phyloP scores from a whole-genome alignment of 192 early-diverging fungal species.

The Dispira simplex region DNA sequence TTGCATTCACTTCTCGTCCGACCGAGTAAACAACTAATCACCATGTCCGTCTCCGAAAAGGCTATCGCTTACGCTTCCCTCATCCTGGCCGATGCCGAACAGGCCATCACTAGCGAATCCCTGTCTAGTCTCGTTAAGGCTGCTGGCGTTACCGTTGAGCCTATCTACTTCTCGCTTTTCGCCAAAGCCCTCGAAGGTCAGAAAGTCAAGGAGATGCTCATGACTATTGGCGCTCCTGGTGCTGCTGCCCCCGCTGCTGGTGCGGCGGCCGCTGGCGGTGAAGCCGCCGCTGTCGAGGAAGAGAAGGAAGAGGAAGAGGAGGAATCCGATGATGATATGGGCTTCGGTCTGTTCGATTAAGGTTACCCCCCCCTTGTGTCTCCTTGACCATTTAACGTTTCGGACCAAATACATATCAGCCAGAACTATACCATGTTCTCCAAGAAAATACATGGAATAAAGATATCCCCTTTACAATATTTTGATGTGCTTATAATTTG shows the following conservation, averaged over 20 bases:
- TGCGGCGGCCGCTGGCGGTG: slow-evolving; percentile 30
- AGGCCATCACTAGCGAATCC: slow-evolving; percentile 97
- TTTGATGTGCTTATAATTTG: too few species aligned
- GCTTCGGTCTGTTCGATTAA: slow-evolving; percentile 58
- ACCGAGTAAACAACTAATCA: slow-evolving; percentile 12
- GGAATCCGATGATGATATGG: slow-evolving; percentile 76
- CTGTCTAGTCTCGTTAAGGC: slow-evolving; percentile 80
- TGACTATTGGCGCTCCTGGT: slow-evolving; percentile 71
- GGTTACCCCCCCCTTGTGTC: not conserved
- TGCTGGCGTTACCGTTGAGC: slow-evolving; percentile 79
- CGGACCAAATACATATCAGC: too few species aligned
- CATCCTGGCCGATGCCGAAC: slow-evolving; percentile 95
- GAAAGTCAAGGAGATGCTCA: slow-evolving; percentile 75
- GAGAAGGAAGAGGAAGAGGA: slow-evolving; percentile 49
- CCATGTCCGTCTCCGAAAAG: slow-evolving; percentile 54
- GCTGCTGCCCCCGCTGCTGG: slow-evolving; percentile 36
- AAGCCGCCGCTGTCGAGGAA: slow-evolving; percentile 28
- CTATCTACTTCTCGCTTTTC: slow-evolving; percentile 92
- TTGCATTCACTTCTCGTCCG: too few species aligned
- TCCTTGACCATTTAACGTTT: not conserved
- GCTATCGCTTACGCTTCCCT: slow-evolving; percentile 93
- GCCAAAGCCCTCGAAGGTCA: slow-evolving; percentile 96
- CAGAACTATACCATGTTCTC: too few species aligned
- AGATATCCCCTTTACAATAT: too few species aligned
- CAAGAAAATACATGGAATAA: too few species aligned